Evolutionary conservation across 768 basidiomycete genomes (phyloP).

Genomic region (Hericium coralloides): DNA sequence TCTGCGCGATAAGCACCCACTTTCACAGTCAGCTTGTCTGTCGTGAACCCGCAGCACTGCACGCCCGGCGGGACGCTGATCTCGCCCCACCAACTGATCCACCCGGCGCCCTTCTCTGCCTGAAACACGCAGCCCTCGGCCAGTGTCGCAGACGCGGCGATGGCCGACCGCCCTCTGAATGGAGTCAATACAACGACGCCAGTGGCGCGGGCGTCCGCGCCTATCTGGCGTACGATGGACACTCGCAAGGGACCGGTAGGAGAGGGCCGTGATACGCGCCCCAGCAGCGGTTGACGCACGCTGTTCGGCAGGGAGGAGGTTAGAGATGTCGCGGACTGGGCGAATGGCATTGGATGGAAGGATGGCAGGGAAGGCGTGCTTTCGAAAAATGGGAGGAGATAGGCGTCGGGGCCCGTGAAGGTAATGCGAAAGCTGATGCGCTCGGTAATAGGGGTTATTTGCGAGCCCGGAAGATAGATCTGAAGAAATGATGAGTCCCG

Average conservation of each 20-base stretch:
- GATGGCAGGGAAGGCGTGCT: neutral
- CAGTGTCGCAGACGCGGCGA: neutral
- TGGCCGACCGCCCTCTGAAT: neutral
- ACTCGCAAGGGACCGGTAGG: conserved; percentile 1
- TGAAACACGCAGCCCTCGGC: conserved; percentile 1
- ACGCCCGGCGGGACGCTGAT: conserved; percentile 2
- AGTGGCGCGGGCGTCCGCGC: conserved; percentile 4
- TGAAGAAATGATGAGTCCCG: neutral
- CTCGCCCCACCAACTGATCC: conserved; percentile 9
- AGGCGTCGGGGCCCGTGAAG: conserved; percentile 7
- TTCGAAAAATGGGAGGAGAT: conserved; percentile 4
- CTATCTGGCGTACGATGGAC: conserved; percentile 4
- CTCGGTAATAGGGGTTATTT: conserved; percentile 4
- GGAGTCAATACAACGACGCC: conserved; percentile 5
- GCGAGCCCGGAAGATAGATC: conserved; percentile 10
- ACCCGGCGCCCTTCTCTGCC: neutral
- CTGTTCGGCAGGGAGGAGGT: neutral
- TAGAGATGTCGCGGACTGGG: neutral
- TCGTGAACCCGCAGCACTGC: conserved; percentile 1
- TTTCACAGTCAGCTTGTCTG: conserved; percentile 4
- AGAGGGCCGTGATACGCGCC: neutral
- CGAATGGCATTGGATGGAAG: conserved; percentile 2
- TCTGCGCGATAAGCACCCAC: neutral
- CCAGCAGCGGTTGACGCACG: neutral
- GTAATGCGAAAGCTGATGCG: conserved; percentile 5